Evolutionary conservation across 371 early-diverging fungal genomes (phyloP), one percentile per base, ranked within the genome.

Genomic region (Haplosporangium sp.): DNA sequence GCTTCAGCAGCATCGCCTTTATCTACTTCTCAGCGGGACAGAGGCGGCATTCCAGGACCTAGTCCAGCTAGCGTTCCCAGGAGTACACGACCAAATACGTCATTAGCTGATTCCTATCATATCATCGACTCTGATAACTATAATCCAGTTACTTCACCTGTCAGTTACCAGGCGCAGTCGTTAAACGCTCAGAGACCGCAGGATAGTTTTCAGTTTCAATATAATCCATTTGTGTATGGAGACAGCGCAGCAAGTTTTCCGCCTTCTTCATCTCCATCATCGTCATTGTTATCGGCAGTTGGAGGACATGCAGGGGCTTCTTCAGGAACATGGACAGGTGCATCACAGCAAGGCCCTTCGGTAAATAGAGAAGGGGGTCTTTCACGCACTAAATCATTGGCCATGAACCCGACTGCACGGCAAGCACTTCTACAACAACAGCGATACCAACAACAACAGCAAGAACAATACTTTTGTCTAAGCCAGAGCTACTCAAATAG

Each of bases 361-460:
- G 17, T 19, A 59, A 34, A 56, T 19, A 53, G 34, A 19, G 17
- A 42, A 34, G 53, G 44, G 8, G 39, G n/a, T n/a, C 27, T 60
- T 8, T 42, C 67, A 0, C 44, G 60, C 38, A 44, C 68, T 39
- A 61, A 38, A 40, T 61, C 68, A 47, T 11, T 61, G 11, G 52
- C 38, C 13, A 27, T 37, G 6, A 48, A 17, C 11, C 11, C 63
- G 34, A 38, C 63, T 13, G 63, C 63, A 17, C 45, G 52, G 5
- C 50, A 63, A 27, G 50, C 37, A 6, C 50, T 63, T 34, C 17
- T 45, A 11, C 35, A 45, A 11, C 63, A 63, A n/a, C 61, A 61
- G n/a, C 40, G 27, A 19, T 55, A 55, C n/a, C 58, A 56, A 15
- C 53, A 69, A 13, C 40, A 58, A 13, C 63, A 45, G 20, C 59